Evolutionary conservation across 2,329 filamentous ascomycete species (phyloP).

Genomic region (Thelonectria discophora): DNA sequence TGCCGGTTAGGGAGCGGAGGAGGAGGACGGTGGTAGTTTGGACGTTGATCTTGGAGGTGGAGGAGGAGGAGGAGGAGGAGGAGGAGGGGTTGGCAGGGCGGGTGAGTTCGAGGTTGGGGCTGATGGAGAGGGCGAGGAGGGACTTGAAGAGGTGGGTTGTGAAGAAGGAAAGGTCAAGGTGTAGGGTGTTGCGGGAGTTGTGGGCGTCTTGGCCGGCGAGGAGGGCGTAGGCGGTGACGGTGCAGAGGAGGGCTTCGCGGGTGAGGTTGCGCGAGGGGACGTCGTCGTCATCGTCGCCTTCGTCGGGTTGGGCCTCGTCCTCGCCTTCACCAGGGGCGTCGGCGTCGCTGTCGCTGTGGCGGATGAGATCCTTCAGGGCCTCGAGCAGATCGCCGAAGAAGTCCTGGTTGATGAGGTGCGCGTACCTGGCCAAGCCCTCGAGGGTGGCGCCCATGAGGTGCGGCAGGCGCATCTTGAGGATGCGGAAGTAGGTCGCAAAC

Average conservation of each 20-base stretch:
- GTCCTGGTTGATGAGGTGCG: slow-evolving; percentile 97
- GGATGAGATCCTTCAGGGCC: slow-evolving; percentile 91
- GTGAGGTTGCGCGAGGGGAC: slow-evolving; percentile 73
- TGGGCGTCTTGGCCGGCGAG: slow-evolving; percentile 92
- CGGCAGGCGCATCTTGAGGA: slow-evolving; percentile 82
- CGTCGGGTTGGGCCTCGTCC: slow-evolving; percentile 39
- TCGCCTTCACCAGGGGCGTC: slow-evolving; percentile 55
- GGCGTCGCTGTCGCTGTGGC: slow-evolving; percentile 70
- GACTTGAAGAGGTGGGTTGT: slow-evolving; percentile 91
- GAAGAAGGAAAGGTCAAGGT: slow-evolving; percentile 95
- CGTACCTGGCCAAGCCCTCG: slow-evolving; percentile 91
- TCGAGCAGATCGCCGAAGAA: slow-evolving; percentile 98
- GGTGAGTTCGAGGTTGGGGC: slow-evolving; percentile 86
- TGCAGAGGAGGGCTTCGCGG: slow-evolving; percentile 90
- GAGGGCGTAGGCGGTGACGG: slow-evolving; percentile 95
- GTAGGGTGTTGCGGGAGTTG: slow-evolving; percentile 81
- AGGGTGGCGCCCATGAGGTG: slow-evolving; percentile 96
- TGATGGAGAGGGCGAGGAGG: slow-evolving; percentile 78
- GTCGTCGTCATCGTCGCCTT: slow-evolving; percentile 51
- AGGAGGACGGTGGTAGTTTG: slow-evolving; percentile 94
- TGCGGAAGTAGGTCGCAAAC: slow-evolving; percentile 93
- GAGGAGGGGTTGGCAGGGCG: slow-evolving; percentile 50
- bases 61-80: slow-evolving; percentile 43
- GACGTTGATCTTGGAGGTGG: slow-evolving; percentile 80
- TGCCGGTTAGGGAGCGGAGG: slow-evolving; percentile 82